Percentiles rank a stretch among this genome's conserved stretches.
Conservation (phyloP, 2,329 filamentous ascomycete genomes). For the Diaporthe batatas region DNA sequence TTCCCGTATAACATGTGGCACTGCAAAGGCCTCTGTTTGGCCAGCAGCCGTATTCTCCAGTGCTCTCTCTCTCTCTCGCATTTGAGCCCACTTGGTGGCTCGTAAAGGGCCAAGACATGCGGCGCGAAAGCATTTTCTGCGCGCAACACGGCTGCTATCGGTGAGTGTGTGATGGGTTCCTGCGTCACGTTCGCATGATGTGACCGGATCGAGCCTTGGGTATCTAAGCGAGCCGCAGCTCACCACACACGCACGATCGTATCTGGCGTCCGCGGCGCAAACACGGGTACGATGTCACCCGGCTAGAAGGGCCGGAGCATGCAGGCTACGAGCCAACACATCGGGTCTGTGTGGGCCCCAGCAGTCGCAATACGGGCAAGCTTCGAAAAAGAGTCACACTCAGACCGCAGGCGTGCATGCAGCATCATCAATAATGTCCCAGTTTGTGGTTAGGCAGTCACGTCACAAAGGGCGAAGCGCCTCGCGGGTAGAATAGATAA, state of each 20-base stretch:
- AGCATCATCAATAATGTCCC: not conserved
- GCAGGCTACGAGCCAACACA: conserved; percentile 13
- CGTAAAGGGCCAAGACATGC: not conserved
- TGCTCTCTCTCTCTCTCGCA: not conserved
- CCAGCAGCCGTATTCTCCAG: not conserved
- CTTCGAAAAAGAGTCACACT: conserved; percentile 10
- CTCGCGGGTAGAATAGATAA: not conserved
- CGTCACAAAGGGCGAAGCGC: not conserved
- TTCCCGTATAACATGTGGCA: not conserved
- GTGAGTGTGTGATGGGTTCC: not conserved
- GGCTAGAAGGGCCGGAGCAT: conserved; percentile 24
- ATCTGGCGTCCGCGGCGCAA: not conserved
- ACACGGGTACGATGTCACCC: conserved; percentile 9
- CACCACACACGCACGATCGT: not conserved
- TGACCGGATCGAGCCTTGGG: not conserved
- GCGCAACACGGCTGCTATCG: not conserved
- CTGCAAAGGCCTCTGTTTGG: too few species aligned
- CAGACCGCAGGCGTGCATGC: not conserved
- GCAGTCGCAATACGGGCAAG: conserved; percentile 23
- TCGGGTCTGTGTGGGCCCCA: conserved; percentile 20
- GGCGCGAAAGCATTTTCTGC: not conserved
- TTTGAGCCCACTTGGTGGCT: not conserved
- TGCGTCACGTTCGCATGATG: not conserved
- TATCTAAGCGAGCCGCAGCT: conserved; percentile 1
- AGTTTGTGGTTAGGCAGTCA: conserved; percentile 12